These are phyloP conservation scores for Simplicillium sp. DNA, from an alignment of 2,329 filamentous ascomycete species.

Conservation along the genomic window DNA sequence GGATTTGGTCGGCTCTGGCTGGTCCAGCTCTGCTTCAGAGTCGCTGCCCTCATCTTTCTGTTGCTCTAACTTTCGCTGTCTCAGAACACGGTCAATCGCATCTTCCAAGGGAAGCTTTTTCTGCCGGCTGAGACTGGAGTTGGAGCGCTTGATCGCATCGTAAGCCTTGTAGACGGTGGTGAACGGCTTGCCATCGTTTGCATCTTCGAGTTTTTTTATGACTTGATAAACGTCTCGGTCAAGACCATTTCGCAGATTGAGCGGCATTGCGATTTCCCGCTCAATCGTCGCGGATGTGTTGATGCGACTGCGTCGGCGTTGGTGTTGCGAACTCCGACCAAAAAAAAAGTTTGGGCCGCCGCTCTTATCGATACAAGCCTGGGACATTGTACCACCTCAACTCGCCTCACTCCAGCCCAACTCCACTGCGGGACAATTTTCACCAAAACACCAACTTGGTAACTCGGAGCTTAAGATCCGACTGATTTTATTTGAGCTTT, in stretches of 20 bases:
- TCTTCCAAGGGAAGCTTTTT: constrained; percentile 78
- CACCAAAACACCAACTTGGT: no score
- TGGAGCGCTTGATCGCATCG: constrained; percentile 72
- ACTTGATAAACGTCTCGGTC: constrained; percentile 72
- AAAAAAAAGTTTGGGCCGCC: no score
- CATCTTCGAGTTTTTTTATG: constrained; percentile 65
- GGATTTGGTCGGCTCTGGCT: constrained; percentile 18
- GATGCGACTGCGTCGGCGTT: no score
- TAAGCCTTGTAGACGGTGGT: constrained; percentile 55
- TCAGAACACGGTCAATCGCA: constrained; percentile 72
- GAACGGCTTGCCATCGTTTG: constrained; percentile 40
- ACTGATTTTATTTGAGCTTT: no score
- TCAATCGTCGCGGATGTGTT: no score
- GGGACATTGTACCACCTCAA: no score
- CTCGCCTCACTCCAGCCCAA: no score
- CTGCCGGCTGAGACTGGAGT: constrained; percentile 74
- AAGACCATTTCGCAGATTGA: constrained; percentile 40
- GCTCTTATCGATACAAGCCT: no score
- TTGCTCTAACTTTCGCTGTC: constrained; percentile 58
- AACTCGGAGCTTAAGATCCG: no score
- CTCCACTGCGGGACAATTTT: no score
- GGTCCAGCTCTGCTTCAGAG: constrained; percentile 38
- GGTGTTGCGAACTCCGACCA: no score
- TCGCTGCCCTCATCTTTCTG: constrained; percentile 42
- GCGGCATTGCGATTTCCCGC: no score